A percentile compares a stretch with the other conserved stretches of the same genome.
Evolutionary conservation across 2,329 filamentous ascomycete species (phyloP).

Genomic region (Colletotrichum melonis): DNA sequence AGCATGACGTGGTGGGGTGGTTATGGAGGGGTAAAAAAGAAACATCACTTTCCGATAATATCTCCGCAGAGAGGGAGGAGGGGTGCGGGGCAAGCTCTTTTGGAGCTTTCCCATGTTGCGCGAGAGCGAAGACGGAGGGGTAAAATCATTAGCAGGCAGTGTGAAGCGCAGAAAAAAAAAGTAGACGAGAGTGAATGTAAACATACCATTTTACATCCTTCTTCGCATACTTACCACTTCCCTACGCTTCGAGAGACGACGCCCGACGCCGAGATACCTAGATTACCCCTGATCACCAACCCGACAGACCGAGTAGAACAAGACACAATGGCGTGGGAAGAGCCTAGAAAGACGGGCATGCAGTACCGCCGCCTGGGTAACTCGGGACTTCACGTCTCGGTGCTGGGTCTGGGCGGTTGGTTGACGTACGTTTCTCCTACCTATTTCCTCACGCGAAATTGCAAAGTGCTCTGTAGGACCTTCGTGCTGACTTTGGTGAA

Average conservation of each 20-base stretch:
- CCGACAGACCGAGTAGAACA: not conserved
- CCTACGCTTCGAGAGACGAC: not conserved
- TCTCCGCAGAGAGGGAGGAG: constrained; percentile 6
- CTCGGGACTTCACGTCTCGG: constrained; percentile 75
- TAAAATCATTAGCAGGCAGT: not conserved
- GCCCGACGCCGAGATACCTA: not conserved
- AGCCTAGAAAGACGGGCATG: constrained; percentile 58
- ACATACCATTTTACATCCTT: not conserved
- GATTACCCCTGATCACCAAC: not conserved
- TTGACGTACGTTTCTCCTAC: constrained; percentile 55
- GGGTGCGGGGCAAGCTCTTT: constrained; percentile 25
- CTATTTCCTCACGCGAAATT: too few relatives aligned
- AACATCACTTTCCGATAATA: constrained; percentile 18
- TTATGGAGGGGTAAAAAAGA: not conserved
- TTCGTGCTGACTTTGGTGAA: constrained; percentile 19
- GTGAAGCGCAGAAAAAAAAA: too few relatives aligned
- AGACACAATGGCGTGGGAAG: constrained; percentile 53
- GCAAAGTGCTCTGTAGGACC: not conserved
- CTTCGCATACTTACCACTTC: not conserved
- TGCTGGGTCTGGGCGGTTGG: constrained; percentile 73
- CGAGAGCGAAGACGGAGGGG: not conserved
- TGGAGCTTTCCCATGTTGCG: constrained; percentile 4
- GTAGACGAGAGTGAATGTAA: not conserved
- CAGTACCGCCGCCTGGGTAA: constrained; percentile 54
- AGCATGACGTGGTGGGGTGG: constrained; percentile 16